phyloP scores from a whole-genome alignment of 2,329 filamentous ascomycete species.

The Penicillium palitans region DNA sequence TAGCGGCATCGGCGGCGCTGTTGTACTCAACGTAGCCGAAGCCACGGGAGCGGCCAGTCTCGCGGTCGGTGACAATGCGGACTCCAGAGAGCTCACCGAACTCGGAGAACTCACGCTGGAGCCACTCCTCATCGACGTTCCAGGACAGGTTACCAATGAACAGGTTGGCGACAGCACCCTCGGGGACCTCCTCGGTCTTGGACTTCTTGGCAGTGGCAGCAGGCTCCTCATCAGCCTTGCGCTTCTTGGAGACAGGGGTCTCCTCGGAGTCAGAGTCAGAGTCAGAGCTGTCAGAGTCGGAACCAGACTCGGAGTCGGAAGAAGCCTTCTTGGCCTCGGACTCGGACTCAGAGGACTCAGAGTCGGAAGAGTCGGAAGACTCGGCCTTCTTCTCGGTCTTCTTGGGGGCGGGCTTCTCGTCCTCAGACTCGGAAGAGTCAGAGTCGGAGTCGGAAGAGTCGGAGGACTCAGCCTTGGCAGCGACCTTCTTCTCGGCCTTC shows the following conservation, averaged over 20 bases:
- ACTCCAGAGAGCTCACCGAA: conserved; percentile 72
- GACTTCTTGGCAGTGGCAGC: conserved; percentile 57
- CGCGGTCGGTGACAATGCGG: conserved; percentile 81
- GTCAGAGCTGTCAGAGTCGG: conserved; percentile 33
- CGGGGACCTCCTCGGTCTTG: conserved; percentile 53
- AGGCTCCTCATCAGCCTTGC: conserved; percentile 51
- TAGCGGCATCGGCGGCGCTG: conserved; percentile 64
- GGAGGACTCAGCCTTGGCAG: conserved; percentile 32
- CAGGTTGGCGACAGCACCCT: conserved; percentile 59
- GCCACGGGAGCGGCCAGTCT: conserved; percentile 79
- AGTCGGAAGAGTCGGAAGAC: conserved; percentile 36
- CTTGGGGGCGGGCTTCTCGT: conserved; percentile 39
- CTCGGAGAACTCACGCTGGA: conserved; percentile 76
- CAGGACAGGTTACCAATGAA: conserved; percentile 91
- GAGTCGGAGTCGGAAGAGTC: conserved; percentile 35
- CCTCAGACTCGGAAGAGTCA: conserved; percentile 35
- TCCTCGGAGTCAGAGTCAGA: conserved; percentile 35
- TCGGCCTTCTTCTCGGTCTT: conserved; percentile 34
- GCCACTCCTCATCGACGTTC: conserved; percentile 81
- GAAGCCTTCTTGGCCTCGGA: conserved; percentile 31
- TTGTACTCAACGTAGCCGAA: conserved; percentile 92
- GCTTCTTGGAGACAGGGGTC: conserved; percentile 45
- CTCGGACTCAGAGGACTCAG: conserved; percentile 38
- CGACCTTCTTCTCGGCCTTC: conserved; percentile 30
- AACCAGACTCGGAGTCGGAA: conserved; percentile 27